Evolutionary conservation across 495 filamentous ascomycete species (phyloP), one percentile per base, ranked within the genome.

Genomic region (Schizothecium vesticola): DNA sequence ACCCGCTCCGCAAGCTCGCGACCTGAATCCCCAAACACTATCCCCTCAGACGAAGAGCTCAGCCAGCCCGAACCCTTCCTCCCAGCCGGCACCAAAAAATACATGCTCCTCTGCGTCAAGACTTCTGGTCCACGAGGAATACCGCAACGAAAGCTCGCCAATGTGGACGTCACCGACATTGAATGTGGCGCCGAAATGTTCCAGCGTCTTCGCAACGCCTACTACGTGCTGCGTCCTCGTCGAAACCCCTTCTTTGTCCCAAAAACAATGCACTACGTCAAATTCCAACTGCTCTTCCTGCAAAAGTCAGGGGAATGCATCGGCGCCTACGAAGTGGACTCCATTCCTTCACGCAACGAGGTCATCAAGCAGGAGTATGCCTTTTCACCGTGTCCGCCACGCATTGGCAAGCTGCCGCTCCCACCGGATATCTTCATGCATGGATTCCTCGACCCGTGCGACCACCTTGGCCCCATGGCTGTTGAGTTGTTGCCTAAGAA

Each of bases 341-440:
- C 67, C 3, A 69, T 66, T 19, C 67, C 67, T 29, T 62, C 67
- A 12, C 29, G 2, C 11, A 57, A 65, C 0, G 63, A 69, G 58
- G 57, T 69, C 19, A 10, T 61, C 13, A 69, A 36, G 12, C 67
- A 62, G 25, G 57, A 66, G 55, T 69, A 69, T 57, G 36, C 57
- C 21, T 66, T 69, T 31, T 29, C 51, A 13, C 67, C 67, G 19
- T 69, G 67, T 58, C 67, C 67, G 1, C 63, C 67, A 16, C 67
- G 3, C 3, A 62, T 62, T 3, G 58, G 58, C 6, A 11, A 28
- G 1, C 58, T 69, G 0, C 67, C 67, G 3, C 26, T 69, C 10
- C 67, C 67, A 13, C 67, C 58, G 19, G 63, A 69, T 43, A 69
- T 69, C 36, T 69, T 69, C 23, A 69, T 69, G 67, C 67, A 69